phyloP scores from a whole-genome alignment of 2,329 filamentous ascomycete genomes.

The Talaromyces sp. region DNA sequence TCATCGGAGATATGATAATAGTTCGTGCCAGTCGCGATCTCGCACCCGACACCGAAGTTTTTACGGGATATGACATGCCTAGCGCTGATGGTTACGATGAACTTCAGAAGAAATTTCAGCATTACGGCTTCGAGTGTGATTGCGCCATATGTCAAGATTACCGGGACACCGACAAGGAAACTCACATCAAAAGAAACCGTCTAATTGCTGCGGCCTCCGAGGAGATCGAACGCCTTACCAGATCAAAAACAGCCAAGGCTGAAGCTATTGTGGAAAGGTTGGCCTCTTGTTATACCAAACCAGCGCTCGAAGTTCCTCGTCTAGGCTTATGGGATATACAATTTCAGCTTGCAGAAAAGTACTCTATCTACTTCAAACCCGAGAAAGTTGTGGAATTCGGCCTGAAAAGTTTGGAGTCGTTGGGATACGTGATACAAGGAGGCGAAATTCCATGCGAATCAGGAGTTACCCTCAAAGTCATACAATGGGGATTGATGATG shows the following conservation, averaged over 20 bases:
- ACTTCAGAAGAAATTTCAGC: background rate
- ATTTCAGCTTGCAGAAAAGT: background rate
- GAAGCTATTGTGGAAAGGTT: background rate
- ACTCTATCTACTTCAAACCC: background rate
- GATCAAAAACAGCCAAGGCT: background rate
- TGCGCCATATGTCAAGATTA: background rate
- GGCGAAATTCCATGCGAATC: background rate
- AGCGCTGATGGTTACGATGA: background rate
- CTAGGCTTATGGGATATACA: background rate
- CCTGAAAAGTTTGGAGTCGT: background rate
- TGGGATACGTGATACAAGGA: background rate
- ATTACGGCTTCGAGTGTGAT: background rate
- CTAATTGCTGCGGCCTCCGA: background rate
- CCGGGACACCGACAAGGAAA: background rate
- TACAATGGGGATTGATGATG: background rate
- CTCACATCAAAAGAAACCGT: background rate
- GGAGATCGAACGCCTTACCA: background rate
- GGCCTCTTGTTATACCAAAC: background rate
- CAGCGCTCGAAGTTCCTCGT: background rate
- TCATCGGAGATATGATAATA: background rate
- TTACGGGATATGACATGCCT: background rate
- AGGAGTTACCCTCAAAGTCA: background rate
- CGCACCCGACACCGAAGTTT: background rate
- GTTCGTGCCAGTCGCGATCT: background rate
- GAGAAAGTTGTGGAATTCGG: background rate